Conservation (phyloP, 139 green algal species). For the Tetratostichococcus sp. region DNA sequence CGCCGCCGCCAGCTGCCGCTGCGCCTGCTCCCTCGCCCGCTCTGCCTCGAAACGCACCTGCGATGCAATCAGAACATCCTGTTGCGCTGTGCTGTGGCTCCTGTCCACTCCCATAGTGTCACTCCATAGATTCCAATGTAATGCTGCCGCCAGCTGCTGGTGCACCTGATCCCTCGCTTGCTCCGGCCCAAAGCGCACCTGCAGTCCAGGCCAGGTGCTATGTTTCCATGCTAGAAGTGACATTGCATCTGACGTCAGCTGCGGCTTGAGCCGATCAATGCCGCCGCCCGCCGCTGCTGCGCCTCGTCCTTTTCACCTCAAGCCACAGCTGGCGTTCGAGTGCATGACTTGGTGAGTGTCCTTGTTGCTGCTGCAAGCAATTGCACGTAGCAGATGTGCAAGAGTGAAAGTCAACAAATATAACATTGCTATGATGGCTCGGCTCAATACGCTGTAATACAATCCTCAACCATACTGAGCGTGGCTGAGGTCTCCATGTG, state of each 20-base stretch:
- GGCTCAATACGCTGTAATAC: too few species aligned
- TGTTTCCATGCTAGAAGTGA: not conserved
- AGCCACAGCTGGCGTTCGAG: not conserved
- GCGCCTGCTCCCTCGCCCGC: slow-evolving; percentile 59
- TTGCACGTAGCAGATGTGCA: too few species aligned
- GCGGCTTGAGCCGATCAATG: too few species aligned
- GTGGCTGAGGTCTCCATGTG: too few species aligned
- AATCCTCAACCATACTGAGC: too few species aligned
- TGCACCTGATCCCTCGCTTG: slow-evolving; percentile 61
- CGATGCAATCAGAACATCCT: not conserved
- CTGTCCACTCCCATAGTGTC: too few species aligned
- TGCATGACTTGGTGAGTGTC: not conserved
- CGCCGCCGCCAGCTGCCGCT: slow-evolving; percentile 51
- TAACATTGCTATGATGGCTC: too few species aligned
- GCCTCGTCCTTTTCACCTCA: too few species aligned
- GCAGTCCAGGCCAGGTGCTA: not conserved
- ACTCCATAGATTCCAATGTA: too few species aligned
- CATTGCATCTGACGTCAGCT: not conserved
- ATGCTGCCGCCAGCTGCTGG: slow-evolving; percentile 49
- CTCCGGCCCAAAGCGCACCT: slow-evolving; percentile 36
- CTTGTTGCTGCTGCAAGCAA: not conserved
- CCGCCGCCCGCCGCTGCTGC: too few species aligned
- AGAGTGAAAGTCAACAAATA: too few species aligned
- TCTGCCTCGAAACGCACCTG: slow-evolving; percentile 32
- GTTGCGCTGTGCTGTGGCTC: not conserved